A percentile compares a stretch with the other conserved stretches of the same genome.
Evolutionary conservation across 192 early-diverging fungal genomes (phyloP).

Genomic region (Backusella morwellensis): DNA sequence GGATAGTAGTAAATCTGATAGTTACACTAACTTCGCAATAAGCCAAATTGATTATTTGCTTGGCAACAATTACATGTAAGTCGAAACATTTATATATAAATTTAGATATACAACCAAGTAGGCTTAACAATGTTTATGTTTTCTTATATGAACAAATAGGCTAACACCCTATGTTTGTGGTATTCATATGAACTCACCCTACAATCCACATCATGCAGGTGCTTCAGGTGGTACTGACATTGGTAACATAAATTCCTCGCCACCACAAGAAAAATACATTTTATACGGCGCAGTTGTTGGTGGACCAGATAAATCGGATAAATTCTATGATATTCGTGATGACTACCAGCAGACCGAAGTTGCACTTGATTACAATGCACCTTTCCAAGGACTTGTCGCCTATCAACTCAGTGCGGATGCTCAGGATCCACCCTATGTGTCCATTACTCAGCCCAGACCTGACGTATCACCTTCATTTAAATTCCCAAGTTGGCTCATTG

Average conservation of each 20-base stretch:
- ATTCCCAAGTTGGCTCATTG: constrained; percentile 46
- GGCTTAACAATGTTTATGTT: constrained; percentile 26
- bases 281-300: constrained; percentile 61
- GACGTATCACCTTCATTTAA: constrained; percentile 27
- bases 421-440: constrained; percentile 48
- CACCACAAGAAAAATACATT: constrained; percentile 33
- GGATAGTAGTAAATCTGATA: constrained; percentile 9
- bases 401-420: constrained; percentile 45
- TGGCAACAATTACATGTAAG: constrained; percentile 49
- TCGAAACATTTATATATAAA: constrained; percentile 47
- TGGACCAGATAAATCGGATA: constrained; percentile 53
- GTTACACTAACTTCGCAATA: constrained; percentile 30
- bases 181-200: constrained; percentile 55
- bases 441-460: constrained; percentile 45
- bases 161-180: constrained; percentile 55
- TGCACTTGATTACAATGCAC: constrained; percentile 55
- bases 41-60: constrained; percentile 53
- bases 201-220: constrained; percentile 56
- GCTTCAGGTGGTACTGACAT: constrained; percentile 52
- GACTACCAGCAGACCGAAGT: constrained; percentile 54
- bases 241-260: constrained; percentile 35
- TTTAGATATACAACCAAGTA: constrained; percentile 39
- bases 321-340: constrained; percentile 44
- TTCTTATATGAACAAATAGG: constrained; percentile 17
- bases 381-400: constrained; percentile 50